A percentile compares a stretch with the other conserved stretches of the same genome.
Evolutionary conservation across 345 rosid genomes (phyloP).

Genomic region (Brassica nigra): DNA sequence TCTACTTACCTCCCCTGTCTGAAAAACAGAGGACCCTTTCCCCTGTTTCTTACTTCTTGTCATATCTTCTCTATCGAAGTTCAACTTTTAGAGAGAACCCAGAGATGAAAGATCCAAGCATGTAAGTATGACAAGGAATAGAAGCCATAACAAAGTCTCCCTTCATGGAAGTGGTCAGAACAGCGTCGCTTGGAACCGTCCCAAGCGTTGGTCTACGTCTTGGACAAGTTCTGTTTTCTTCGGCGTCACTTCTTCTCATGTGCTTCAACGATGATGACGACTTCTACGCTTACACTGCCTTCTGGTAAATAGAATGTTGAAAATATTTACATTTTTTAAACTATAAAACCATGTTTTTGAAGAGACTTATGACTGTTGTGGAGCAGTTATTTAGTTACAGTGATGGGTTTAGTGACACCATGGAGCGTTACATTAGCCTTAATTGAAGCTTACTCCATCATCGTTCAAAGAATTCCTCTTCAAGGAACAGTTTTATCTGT

Average conservation of each 20-base stretch:
- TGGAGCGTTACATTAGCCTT: constrained; percentile 61
- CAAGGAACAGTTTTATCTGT: constrained; percentile 49
- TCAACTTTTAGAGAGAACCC: background rate
- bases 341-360: background rate
- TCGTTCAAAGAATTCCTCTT: constrained; percentile 45
- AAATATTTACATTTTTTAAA: background rate
- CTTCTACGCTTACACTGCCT: constrained; percentile 62
- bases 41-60: constrained; percentile 27
- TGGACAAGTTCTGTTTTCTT: constrained; percentile 55
- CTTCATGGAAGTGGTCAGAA: constrained; percentile 24
- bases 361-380: constrained; percentile 15
- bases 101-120: constrained; percentile 13
- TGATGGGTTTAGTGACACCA: constrained; percentile 71
- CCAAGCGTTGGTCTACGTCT: constrained; percentile 63
- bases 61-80: background rate
- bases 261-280: constrained; percentile 52
- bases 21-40: constrained; percentile 23
- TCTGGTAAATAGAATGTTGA: constrained; percentile 46
- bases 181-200: constrained; percentile 59
- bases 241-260: constrained; percentile 62
- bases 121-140: constrained; percentile 1
- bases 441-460: constrained; percentile 59
- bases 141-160: background rate
- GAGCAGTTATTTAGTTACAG: constrained; percentile 63
- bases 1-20: constrained; percentile 17